phyloP scores from a whole-genome alignment of 2,329 filamentous ascomycete species.

The Fusarium nelsonii region DNA sequence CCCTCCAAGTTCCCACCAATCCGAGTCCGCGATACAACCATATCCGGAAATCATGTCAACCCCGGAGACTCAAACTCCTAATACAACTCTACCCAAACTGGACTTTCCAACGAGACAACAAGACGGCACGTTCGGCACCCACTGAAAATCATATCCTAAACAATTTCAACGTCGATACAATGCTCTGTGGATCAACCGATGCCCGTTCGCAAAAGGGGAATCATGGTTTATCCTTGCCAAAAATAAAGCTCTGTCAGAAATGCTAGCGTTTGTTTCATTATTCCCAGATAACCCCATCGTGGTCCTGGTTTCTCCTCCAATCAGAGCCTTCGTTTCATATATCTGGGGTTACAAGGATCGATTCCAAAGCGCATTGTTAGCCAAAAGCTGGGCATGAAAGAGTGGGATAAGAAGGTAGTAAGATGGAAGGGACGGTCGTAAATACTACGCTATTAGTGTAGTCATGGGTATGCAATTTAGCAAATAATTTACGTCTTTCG shows the following conservation, averaged over 20 bases:
- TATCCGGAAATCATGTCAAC: constrained; percentile 28
- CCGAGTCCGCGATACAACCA: constrained; percentile 20
- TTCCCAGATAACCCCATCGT: constrained; percentile 16
- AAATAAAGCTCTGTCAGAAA: background rate
- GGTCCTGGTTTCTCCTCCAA: constrained; percentile 46
- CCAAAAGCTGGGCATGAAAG: background rate
- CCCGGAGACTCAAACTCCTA: background rate
- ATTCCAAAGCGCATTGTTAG: background rate
- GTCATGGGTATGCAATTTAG: background rate
- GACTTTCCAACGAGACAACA: background rate
- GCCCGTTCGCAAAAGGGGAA: background rate
- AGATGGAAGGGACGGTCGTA: background rate
- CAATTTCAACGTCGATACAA: background rate
- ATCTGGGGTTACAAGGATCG: constrained; percentile 27
- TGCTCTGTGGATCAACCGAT: background rate
- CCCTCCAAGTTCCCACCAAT: constrained; percentile 26
- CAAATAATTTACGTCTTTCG: background rate
- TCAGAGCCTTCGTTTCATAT: constrained; percentile 21
- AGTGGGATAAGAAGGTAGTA: no score
- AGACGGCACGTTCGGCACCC: constrained; percentile 14
- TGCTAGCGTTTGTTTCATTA: constrained; percentile 38
- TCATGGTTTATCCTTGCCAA: background rate
- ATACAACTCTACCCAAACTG: constrained; percentile 2
- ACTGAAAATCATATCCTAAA: background rate
- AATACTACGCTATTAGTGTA: background rate